Evolutionary conservation across 2,329 filamentous ascomycete genomes (phyloP).

Genomic region (Xylaria arbuscula): DNA sequence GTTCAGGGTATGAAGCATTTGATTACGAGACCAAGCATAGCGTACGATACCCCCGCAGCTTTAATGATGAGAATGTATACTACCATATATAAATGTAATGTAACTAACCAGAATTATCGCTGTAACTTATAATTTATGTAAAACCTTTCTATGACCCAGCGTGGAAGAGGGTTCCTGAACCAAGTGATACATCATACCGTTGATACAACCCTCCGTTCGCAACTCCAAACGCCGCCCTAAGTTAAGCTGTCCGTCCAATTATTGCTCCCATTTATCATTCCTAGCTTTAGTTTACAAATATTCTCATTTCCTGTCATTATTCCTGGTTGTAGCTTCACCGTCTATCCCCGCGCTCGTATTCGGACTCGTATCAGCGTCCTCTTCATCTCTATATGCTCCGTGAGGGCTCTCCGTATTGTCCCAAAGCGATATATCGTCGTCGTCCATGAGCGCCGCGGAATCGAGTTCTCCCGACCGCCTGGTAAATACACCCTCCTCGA

Average conservation of each 20-base stretch:
- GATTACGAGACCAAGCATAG: not conserved
- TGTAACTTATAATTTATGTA: slow-evolving; percentile 16
- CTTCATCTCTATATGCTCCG: slow-evolving; percentile 35
- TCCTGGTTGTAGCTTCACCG: slow-evolving; percentile 10
- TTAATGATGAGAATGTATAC: not conserved
- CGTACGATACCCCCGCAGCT: slow-evolving; percentile 18
- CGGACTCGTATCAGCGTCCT: slow-evolving; percentile 21
- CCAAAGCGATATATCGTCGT: slow-evolving; percentile 70
- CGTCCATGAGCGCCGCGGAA: slow-evolving; percentile 66
- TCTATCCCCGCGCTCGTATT: slow-evolving; percentile 11
- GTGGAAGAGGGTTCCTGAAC: slow-evolving; percentile 10
- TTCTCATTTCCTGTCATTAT: slow-evolving; percentile 17
- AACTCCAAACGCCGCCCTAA: slow-evolving; percentile 14
- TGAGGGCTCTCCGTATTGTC: slow-evolving; percentile 47
- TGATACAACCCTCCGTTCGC: slow-evolving; percentile 3
- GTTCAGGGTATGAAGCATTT: slow-evolving; percentile 8
- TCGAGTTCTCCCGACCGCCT: slow-evolving; percentile 56
- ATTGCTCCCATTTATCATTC: slow-evolving; percentile 15
- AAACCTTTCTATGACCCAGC: slow-evolving; percentile 13
- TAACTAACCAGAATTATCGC: slow-evolving; percentile 4
- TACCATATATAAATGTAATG: slow-evolving; percentile 13
- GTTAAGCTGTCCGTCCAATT: slow-evolving; percentile 7
- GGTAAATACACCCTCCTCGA: slow-evolving; percentile 55
- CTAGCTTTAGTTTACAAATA: not conserved
- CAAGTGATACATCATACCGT: not conserved